Evolutionary conservation across 2,329 filamentous ascomycete species (phyloP), one percentile per base, ranked within the genome.

Genomic region (Paecilomyces sp.): DNA sequence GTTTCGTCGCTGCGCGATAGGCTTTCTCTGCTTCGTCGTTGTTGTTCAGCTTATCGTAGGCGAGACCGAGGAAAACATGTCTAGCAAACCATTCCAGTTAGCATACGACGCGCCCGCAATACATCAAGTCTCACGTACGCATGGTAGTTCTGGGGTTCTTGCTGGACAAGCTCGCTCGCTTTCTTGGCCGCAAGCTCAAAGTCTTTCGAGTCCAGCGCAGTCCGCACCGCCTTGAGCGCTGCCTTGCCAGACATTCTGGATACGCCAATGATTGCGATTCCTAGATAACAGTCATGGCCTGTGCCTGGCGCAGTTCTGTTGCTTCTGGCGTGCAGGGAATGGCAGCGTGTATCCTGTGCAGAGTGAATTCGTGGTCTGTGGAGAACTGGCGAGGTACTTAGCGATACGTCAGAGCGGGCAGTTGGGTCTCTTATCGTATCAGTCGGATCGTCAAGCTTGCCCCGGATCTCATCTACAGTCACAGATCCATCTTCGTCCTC

Each of bases 51-150:
- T 92, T 94, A 73, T 96, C 91, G 54, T 88, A 80, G 1, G 90
- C 89, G 72, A 95, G 91, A 1, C 91, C 94, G 18, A 96, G 80
- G 70, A 97, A 95, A n/a, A 97, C 83, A 64, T 90, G 85, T 28
- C 88, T 91, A 61, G 18, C 15, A 22, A 55, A 33, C n/a, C 22
- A 50, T 53, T 53, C 34, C 57, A 30, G 2, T 62, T 61, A 64
- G 68, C 60, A 55, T 56, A 57, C 6, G 8, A 55, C 55, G 34
- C 53, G 31, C 6, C 56, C 53, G 15, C 11, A 41, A 22, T n/a
- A 56, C 36, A 25, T 56, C 28, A 24, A 31, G 22, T 34, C 50
- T 50, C 54, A 72, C 85, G 62, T 79, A 91, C 84, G 86, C 92
- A 74, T 93, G 91, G 75, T 96, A 94, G 73, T 88, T 95, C 63